Evolutionary conservation across 2,329 filamentous ascomycete species (phyloP).

Genomic region (Colletotrichum agaves): DNA sequence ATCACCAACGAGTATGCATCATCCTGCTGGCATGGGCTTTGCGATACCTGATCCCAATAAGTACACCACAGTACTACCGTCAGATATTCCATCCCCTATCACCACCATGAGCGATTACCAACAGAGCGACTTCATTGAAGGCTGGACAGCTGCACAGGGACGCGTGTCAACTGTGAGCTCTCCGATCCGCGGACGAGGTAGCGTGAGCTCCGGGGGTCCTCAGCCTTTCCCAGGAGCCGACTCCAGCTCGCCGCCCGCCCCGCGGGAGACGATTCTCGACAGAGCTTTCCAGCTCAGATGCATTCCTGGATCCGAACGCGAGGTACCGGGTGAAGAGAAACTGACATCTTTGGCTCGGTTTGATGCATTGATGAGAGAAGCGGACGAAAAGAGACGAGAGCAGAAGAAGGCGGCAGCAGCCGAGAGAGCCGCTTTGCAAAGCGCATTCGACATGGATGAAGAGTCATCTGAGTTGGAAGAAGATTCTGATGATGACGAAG

Average conservation of each 20-base stretch:
- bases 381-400: conserved; percentile 61
- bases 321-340: conserved; percentile 68
- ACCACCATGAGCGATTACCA: conserved; percentile 64
- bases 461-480: conserved; percentile 57
- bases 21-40: conserved; percentile 53
- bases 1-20: conserved; percentile 63
- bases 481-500: conserved; percentile 51
- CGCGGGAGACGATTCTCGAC: conserved; percentile 74
- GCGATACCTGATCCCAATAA: conserved; percentile 54
- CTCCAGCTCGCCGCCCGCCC: conserved; percentile 62
- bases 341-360: conserved; percentile 73
- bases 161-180: conserved; percentile 68
- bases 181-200: conserved; percentile 64
- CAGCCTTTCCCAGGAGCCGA: conserved; percentile 49
- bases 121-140: conserved; percentile 67
- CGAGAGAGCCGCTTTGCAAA: conserved; percentile 52
- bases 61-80: conserved; percentile 62
- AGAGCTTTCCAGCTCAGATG: conserved; percentile 71
- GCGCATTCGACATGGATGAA: conserved; percentile 63
- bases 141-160: conserved; percentile 70
- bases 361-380: conserved; percentile 72
- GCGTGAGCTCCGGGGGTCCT: conserved; percentile 62
- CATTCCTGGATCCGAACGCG: conserved; percentile 69
- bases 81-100: conserved; percentile 66
- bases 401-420: conserved; percentile 48